Conservation (phyloP, 1,284 basidiomycete genomes). For the Termitomyces sp. region DNA sequence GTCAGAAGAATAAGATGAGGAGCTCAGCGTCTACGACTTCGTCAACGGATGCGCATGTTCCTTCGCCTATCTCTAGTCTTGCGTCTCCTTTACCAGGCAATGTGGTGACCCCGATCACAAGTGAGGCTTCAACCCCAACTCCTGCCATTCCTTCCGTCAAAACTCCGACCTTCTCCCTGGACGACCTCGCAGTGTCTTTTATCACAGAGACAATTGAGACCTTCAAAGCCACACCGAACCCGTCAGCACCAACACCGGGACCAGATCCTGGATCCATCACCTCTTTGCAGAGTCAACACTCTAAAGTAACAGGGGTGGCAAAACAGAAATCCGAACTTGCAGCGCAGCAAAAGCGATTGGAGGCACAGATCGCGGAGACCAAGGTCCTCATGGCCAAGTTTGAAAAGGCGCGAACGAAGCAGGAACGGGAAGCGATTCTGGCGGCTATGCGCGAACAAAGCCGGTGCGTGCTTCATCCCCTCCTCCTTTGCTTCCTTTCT, state of each 20-base stretch:
- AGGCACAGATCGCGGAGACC: constrained; percentile 65
- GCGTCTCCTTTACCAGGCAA: constrained; percentile 1
- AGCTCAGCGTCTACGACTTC: constrained; percentile 2
- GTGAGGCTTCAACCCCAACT: constrained; percentile 1
- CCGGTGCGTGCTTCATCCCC: constrained; percentile 31
- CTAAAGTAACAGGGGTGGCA: constrained; percentile 5
- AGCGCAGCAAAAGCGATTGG: constrained; percentile 51
- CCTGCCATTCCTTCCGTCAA: constrained; percentile 13
- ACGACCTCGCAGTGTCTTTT: constrained; percentile 49
- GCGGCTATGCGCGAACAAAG: constrained; percentile 47
- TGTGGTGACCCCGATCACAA: not conserved
- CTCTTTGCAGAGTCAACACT: constrained; percentile 4
- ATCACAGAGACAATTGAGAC: constrained; percentile 51
- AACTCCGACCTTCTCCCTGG: constrained; percentile 28
- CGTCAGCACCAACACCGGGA: not conserved
- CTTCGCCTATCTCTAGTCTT: not conserved
- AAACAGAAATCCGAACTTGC: constrained; percentile 32
- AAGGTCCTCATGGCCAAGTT: constrained; percentile 61
- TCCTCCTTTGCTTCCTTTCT: not conserved
- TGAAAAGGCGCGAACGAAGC: constrained; percentile 47
- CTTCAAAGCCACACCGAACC: constrained; percentile 21
- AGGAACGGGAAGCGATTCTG: constrained; percentile 59
- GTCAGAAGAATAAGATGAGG: constrained; percentile 29
- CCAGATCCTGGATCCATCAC: not conserved
- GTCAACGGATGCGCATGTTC: not conserved